Base-by-base conservation (phyloP, 805 yeast species). In the Wickerhamiella occidentalis region DNA sequence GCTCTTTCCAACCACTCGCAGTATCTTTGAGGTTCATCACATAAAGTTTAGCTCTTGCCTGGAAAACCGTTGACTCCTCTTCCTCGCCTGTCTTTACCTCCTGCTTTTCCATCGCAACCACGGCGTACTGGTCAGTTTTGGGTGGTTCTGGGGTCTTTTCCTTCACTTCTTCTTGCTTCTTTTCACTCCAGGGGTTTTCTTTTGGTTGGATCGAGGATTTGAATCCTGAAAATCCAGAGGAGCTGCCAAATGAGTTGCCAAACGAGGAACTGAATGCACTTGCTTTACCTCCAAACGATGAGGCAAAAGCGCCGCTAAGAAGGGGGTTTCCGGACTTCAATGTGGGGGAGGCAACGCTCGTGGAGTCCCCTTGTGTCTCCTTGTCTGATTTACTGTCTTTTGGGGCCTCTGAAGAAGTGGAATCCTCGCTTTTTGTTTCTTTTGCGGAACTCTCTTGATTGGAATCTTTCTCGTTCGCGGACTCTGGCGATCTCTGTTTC, bases 1-100 rank as follows among this genome's bases (percentile, higher is more conserved):
- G 77, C 65, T 92, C 98, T 63, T 85, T 92, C 98, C 98, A 92
- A 1, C 96, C 96, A 15, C 74, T 78, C 7, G 74, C 63, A 3
- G 82, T 70, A 33, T 78, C 74, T 0, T 80, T 68, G 26, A 88
- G 68, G 58, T 84, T 83, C 56, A 85, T 67, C 26, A 76, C 79
- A 61, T 88, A 92, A 23, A 92, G 68, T 60, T 88, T 85, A 3
- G 94, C 85, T 44, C 82, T 79, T 35, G 82, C 74, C 40, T 77
- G 76, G 62, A 76, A 85, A 6, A 80, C 61, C 0, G 83, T 76
- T 29, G 70, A 70, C 62, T 92, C 98, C 50, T 77, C 72, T 64
- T 92, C 98, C 64, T 92, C 98, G 1, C 97, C 98, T 0, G 97
- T 86, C 51, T 78, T 83, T 6, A 84, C 52, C 18, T 57, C 57